Conservation (phyloP, 2,329 filamentous ascomycete species). For the Venturiaceae sp. region DNA sequence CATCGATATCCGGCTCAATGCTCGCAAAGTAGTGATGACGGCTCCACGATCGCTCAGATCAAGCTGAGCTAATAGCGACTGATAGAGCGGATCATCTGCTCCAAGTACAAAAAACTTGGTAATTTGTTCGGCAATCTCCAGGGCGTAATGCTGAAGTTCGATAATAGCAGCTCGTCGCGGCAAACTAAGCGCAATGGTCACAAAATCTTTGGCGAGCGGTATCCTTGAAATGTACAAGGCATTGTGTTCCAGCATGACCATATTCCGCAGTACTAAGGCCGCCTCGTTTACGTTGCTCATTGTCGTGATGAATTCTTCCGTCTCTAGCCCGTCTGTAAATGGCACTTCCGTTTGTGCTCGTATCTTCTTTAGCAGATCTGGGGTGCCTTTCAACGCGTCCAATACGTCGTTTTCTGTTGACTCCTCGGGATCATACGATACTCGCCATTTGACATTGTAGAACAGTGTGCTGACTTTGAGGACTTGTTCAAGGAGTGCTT, state of each 20-base stretch:
- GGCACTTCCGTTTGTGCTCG: conserved; percentile 46
- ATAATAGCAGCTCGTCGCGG: conserved; percentile 62
- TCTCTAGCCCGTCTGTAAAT: conserved; percentile 59
- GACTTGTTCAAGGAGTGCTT: conserved; percentile 77
- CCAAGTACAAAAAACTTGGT: conserved; percentile 70
- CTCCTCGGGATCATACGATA: conserved; percentile 48
- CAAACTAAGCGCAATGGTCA: conserved; percentile 73
- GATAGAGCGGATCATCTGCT: conserved; percentile 68
- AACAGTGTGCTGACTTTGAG: conserved; percentile 70
- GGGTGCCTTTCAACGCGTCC: conserved; percentile 58
- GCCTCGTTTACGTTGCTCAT: conserved; percentile 78
- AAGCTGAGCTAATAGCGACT: conserved; percentile 51
- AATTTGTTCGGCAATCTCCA: conserved; percentile 86
- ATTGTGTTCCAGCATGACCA: conserved; percentile 90
- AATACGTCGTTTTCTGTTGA: conserved; percentile 43
- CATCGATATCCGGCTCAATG: conserved; percentile 81
- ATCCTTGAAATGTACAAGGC: conserved; percentile 71
- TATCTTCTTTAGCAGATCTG: conserved; percentile 65
- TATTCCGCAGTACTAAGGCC: conserved; percentile 80
- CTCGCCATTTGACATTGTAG: conserved; percentile 72
- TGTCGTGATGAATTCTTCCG: conserved; percentile 58
- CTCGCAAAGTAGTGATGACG: conserved; percentile 69
- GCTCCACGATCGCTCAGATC: conserved; percentile 62
- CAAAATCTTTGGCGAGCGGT: conserved; percentile 65
- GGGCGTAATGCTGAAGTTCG: conserved; percentile 81